A percentile compares a stretch with the other conserved stretches of the same genome.
Evolutionary conservation across 345 rosid species (phyloP).

Genomic region (Boechera divaricarpa): DNA sequence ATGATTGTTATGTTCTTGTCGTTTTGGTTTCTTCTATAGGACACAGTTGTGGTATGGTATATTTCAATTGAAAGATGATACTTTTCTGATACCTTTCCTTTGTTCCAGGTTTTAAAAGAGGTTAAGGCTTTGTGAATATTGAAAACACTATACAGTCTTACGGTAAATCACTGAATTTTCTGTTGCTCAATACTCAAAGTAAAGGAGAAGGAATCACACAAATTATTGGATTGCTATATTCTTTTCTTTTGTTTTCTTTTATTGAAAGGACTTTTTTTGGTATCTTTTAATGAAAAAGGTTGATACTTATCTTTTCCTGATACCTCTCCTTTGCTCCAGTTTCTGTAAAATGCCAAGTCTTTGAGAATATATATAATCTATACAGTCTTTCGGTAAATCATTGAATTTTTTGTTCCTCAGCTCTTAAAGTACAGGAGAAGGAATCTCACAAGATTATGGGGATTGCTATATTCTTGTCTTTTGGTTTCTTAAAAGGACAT

Average conservation of each 20-base stretch:
- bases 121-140: background rate
- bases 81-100: no score
- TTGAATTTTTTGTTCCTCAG: conserved; percentile 4
- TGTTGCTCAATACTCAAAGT: background rate
- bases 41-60: no score
- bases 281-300: conserved; percentile 9
- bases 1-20: no score
- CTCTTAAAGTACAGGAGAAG: background rate
- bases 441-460: conserved; percentile 16
- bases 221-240: background rate
- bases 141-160: background rate
- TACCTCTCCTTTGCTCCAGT: conserved; percentile 35
- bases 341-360: conserved; percentile 14
- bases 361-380: conserved; percentile 1
- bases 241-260: conserved; percentile 5
- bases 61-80: no score
- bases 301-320: conserved; percentile 12
- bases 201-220: background rate
- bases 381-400: conserved; percentile 1
- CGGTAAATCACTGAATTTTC: background rate
- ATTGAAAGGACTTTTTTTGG: conserved; percentile 4
- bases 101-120: no score
- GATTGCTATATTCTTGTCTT: conserved; percentile 28
- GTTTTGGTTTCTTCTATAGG: no score
- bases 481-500: conserved; percentile 26